Conservation (phyloP, 352 stramenopile species). For the Phytophthora pini region DNA sequence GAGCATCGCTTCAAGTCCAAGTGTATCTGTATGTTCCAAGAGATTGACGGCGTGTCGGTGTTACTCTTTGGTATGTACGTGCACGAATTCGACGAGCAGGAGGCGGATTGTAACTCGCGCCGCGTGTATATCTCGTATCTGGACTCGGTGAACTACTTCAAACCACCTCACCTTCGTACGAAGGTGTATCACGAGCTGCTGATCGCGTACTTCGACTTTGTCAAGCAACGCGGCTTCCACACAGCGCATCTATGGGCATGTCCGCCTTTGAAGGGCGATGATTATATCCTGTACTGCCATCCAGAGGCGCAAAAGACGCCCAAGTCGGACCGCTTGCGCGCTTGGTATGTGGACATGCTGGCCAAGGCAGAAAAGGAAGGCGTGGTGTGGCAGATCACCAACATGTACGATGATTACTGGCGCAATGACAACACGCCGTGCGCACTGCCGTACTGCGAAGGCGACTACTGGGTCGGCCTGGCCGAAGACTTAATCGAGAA, state of each 20-base stretch:
- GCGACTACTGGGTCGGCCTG: conserved; percentile 89
- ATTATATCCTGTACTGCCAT: conserved; percentile 99
- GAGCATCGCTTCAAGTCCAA: conserved; percentile 96
- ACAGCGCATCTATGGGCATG: conserved; percentile 99
- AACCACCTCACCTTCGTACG: conserved; percentile 95
- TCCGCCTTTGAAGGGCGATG: conserved; percentile 98
- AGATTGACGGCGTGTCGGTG: conserved; percentile 99
- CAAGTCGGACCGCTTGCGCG: conserved; percentile 97
- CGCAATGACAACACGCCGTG: conserved; percentile 85
- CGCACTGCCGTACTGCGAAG: conserved; percentile 86
- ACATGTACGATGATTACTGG: conserved; percentile 97
- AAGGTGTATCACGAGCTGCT: conserved; percentile 99
- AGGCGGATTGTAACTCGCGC: conserved; percentile 94
- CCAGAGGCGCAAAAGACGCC: conserved; percentile 99
- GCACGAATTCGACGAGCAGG: conserved; percentile 99
- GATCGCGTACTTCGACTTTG: conserved; percentile 98
- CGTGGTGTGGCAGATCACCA: conserved; percentile 95
- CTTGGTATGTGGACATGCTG: conserved; percentile 96
- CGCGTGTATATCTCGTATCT: conserved; percentile 99
- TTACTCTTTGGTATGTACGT: conserved; percentile 99
- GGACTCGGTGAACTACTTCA: conserved; percentile 99
- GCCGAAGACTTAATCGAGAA: conserved; percentile 91
- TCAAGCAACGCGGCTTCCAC: conserved; percentile 96
- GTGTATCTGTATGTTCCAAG: conserved; percentile 99
- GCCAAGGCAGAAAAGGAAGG: conserved; percentile 87